Evolutionary conservation across 1,284 basidiomycete species (phyloP).

Genomic region (Austroboletus rostrupii): DNA sequence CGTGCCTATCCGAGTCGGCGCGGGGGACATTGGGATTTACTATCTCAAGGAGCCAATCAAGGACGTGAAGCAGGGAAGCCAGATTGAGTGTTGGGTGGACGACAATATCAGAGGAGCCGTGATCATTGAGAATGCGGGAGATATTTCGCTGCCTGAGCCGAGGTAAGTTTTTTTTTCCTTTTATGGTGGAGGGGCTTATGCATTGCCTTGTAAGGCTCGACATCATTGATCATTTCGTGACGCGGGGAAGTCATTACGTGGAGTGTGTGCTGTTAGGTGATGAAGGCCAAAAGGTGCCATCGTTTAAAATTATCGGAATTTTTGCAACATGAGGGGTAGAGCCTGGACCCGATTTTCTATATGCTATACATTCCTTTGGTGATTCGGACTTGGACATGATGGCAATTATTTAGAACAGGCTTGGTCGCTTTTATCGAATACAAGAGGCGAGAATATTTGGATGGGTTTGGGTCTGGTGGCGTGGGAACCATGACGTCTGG

Average conservation of each 20-base stretch:
- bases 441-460: too few species aligned
- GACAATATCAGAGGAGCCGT: constrained; percentile 67
- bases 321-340: constrained; percentile 54
- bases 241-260: constrained; percentile 78
- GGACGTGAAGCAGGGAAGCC: constrained; percentile 55
- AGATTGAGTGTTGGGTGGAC: constrained; percentile 83
- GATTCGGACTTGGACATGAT: too few species aligned
- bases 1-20: constrained; percentile 69
- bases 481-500: constrained; percentile 24
- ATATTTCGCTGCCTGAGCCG: constrained; percentile 46
- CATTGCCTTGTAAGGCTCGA: constrained; percentile 42
- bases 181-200: constrained; percentile 4
- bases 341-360: neutral
- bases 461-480: constrained; percentile 11
- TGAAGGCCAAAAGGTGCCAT: constrained; percentile 67
- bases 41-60: constrained; percentile 61
- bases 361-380: too few species aligned
- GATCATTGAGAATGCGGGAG: constrained; percentile 59
- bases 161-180: constrained; percentile 42
- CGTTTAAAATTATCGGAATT: constrained; percentile 84
- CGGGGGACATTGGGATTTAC: constrained; percentile 79
- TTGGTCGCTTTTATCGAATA: too few species aligned
- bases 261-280: constrained; percentile 81
- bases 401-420: too few species aligned
- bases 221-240: constrained; percentile 77